Conservation (phyloP, 495 filamentous ascomycete genomes). For the Aspergillus incahuasiensis region DNA sequence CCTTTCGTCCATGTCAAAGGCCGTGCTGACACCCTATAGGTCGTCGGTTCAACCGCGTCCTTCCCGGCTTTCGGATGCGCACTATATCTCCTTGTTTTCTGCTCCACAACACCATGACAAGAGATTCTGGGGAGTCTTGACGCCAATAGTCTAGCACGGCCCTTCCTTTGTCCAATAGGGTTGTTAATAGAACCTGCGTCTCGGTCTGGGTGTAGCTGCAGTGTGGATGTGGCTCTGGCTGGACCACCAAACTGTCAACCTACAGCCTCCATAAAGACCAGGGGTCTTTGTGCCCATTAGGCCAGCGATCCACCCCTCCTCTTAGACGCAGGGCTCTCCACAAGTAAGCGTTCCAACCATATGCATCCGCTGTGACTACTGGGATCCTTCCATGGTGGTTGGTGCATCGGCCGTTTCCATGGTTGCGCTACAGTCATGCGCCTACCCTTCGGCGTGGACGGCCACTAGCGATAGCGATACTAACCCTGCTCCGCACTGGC, state of each 20-base stretch:
- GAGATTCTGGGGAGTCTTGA: constrained; percentile 10
- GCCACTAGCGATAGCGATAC: background rate
- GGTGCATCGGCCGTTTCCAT: constrained; percentile 14
- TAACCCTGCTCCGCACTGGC: background rate
- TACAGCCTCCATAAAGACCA: background rate
- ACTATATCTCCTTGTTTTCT: constrained; percentile 2
- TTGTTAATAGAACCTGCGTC: constrained; percentile 4
- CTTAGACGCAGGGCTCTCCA: background rate
- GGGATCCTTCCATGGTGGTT: background rate
- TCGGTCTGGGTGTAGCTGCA: background rate
- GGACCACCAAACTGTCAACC: constrained; percentile 5
- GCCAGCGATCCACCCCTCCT: background rate
- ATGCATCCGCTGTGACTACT: background rate
- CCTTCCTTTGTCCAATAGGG: constrained; percentile 17
- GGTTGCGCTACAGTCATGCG: constrained; percentile 20
- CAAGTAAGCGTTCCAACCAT: background rate
- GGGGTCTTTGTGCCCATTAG: background rate
- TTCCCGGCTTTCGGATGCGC: background rate
- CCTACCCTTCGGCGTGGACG: constrained; percentile 12
- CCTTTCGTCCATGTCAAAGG: background rate
- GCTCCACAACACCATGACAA: constrained; percentile 4
- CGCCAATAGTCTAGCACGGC: constrained; percentile 13
- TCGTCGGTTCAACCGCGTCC: background rate
- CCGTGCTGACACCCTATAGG: background rate
- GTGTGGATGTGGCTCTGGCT: constrained; percentile 13